Percentiles rank a stretch among this genome's conserved stretches.
phyloP scores from a whole-genome alignment of 768 basidiomycete genomes.

The Clitopilus passeckerianus region DNA sequence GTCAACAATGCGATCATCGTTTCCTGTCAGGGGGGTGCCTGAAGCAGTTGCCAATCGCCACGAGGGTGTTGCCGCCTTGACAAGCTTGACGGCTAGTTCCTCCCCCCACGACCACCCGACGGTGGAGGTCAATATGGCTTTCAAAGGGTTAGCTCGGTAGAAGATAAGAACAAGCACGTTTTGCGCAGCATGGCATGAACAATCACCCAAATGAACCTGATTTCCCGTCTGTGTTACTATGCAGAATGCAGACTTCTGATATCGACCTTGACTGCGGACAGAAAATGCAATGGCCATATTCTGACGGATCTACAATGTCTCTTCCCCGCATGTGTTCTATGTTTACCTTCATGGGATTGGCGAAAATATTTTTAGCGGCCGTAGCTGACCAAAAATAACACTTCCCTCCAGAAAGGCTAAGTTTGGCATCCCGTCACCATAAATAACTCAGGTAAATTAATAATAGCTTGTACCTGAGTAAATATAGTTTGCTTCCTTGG shows the following conservation, averaged over 20 bases:
- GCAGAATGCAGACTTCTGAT: background rate
- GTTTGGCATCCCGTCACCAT: background rate
- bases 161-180: background rate
- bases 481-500: background rate
- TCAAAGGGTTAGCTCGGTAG: background rate
- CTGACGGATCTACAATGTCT: background rate
- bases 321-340: background rate
- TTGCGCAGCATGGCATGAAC: background rate
- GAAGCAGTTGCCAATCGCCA: background rate
- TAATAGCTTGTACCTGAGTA: background rate
- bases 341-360: background rate
- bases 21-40: background rate
- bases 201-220: background rate
- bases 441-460: background rate
- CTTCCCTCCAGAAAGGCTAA: background rate
- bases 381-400: background rate
- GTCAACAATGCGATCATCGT: background rate
- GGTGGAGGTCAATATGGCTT: background rate
- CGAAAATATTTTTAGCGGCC: background rate
- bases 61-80: background rate
- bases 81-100: background rate
- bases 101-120: background rate
- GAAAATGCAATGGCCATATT: background rate
- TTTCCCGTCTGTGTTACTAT: background rate
- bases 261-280: background rate